Evolutionary conservation across 768 basidiomycete genomes (phyloP), one percentile per base, ranked within the genome.

Genomic region (Mycena maculata): DNA sequence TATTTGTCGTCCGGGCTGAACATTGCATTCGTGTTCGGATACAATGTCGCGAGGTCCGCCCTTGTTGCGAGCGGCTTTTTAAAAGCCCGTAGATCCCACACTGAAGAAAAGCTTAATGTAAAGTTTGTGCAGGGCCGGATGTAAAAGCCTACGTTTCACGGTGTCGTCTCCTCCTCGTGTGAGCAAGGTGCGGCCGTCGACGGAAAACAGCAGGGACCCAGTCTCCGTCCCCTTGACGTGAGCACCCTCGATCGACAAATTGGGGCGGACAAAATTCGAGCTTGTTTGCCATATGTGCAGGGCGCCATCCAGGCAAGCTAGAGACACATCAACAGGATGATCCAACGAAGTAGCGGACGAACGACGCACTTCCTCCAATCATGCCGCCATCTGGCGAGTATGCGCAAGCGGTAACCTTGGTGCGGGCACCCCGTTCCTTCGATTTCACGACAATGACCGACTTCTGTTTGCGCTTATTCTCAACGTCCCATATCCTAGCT

Each of bases 381-480:
- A 92, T 80, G 67, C 85, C 90, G n/a, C 93, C 97, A 79, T 99
- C 96, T 25, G 85, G 86, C 47, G 94, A 95, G 82, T 95, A 99
- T 18, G 87, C 87, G 75, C 95, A 97, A 12, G 90, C 76, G 4
- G 91, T 92, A 8, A 99, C 91, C 77, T 95, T 96, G 7, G 98
- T 98, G 70, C 96, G 87, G 18, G 94, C 91, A 33, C 98, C 98
- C 63, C 96, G 85, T 71, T 98, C 96, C 76, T 96, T 98, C 11
- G 93, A 95, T 81, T 96, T 97, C 73, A 97, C 95, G 18, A 98
- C 96, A 72, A 99, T 97, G 45, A 98, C 95, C 0, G 90, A 87
- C 81, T 96, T 98, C 75, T 98, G 96, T 79, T 98, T 98, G 55
- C 94, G 88, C 77, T 90, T 94, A 74, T 95, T 90, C 76, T 95